Evolutionary conservation across 352 stramenopile genomes (phyloP), one percentile per base, ranked within the genome.

Genomic region (Nothophytophthora sp.): DNA sequence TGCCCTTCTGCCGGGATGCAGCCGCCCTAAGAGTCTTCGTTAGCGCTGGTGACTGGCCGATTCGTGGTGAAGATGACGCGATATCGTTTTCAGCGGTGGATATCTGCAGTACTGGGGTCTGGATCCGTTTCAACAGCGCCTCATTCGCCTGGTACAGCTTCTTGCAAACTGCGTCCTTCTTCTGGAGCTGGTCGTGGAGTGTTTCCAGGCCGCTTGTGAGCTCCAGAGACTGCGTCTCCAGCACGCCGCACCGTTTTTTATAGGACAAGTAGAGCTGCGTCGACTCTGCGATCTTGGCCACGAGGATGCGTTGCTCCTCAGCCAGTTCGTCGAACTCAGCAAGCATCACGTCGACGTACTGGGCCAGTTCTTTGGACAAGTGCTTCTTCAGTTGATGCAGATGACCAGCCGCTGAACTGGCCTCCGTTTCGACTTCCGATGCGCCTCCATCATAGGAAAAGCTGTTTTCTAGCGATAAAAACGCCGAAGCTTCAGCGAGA

Each of bases 111-210:
- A 22, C 42, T 5, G 59, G 59, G 19, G 32, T 53, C 37, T 69
- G 59, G n/a, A 86, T 49, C 22, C 67, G 63, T 46, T 67, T 61
- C 2, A 89, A 44, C 20, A 89, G 52, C n/a, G 60, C 75, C 41
- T 87, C 76, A 24, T 89, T 88, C 18, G 78, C 76, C 25, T 72
- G 27, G 49, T 89, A 88, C 15, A 89, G 32, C 41, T 87, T 83
- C 43, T 76, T 85, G 27, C 74, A 81, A 4, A 87, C 54, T 0
- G 30, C 22, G 37, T 88, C 76, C 22, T 89, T 89, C 18, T 47
- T 53, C 33, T 81, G 52, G 2, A 87, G 48, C 27, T 81, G 68
- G 19, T 70, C 23, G 10, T 82, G 55, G 5, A 86, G 35, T 2
- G 42, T 73, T 29, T 69, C 47, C 23, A 82, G 16, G 1, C 55